Evolutionary conservation across 805 yeast genomes (phyloP), one percentile per base, ranked within the genome.

Genomic region (Wickerhamiella nectarea): DNA sequence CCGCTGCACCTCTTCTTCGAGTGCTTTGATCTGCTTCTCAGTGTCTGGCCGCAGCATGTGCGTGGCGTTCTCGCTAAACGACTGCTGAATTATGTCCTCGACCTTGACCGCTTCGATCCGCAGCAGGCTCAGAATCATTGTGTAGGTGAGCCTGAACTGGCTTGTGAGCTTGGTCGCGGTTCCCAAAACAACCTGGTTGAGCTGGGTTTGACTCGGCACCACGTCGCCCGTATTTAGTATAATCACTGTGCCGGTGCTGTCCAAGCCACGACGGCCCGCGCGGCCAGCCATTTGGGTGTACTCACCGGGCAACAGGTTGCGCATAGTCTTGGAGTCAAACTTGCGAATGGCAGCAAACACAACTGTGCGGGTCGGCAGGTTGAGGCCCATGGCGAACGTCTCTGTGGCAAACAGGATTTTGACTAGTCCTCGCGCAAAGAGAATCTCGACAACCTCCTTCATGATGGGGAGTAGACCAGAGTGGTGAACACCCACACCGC

Each of bases 201-300:
- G 75, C 12, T 75, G 72, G 0, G 68, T 42, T 6, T 52, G 43
- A 2, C 55, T 45, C 3, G 67, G 64, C 3, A 59, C 49, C 15
- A 39, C 22, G 15, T 56, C 59, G 8, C 60, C 62, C 5, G 54
- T 51, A 2, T 93, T 70, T 93, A 91, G 85, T 6, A 87, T 76
- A 49, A 91, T 85, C 10, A 91, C 98, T 0, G 96, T 89, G 57
- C 98, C 98, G 0, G 82, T 84, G 17, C 76, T 66, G 66, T 91
- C 98, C 50, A 91, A 65, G 28, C 98, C 98, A 68, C 98, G 77
- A 65, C 98, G 77, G 48, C 98, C 98, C 0, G 98, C 98, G 62
- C 98, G 74, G 36, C 98, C 98, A 0, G 96, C 87, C 98, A 91
- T 91, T 63, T 89, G 98, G 0, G 97, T 91, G 59, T 89, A 91